These are phyloP conservation scores for Lumnitzera littorea DNA, from an alignment of 345 rosid genomes.

Conservation along the genomic window DNA sequence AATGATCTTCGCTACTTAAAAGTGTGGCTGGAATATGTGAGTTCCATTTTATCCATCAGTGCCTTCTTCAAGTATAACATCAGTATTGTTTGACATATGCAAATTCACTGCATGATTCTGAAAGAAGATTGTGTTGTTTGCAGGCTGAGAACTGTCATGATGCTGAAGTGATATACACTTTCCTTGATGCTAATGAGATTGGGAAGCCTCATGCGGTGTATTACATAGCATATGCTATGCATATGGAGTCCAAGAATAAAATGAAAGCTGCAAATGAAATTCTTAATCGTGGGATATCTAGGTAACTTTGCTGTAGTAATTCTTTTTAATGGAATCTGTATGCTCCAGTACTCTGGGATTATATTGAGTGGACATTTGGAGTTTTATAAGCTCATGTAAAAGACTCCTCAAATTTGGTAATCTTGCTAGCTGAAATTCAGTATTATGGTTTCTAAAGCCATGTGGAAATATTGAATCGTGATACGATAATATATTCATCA, in stretches of 20 bases:
- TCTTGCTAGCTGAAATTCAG: too few species aligned
- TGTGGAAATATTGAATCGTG: too few species aligned
- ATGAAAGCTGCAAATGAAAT: slow-evolving; percentile 72
- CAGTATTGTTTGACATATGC: neutral
- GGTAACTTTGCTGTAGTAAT: slow-evolving; percentile 25
- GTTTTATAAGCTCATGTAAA: too few species aligned
- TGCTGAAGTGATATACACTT: slow-evolving; percentile 67
- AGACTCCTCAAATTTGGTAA: too few species aligned
- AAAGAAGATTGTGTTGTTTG: slow-evolving; percentile 5
- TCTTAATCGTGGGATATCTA: slow-evolving; percentile 60
- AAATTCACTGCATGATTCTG: neutral
- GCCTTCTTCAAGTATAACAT: neutral
- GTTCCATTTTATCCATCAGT: slow-evolving; percentile 10
- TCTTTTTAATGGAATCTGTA: neutral
- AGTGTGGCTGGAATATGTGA: slow-evolving; percentile 95
- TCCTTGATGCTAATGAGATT: slow-evolving; percentile 76
- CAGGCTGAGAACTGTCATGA: slow-evolving; percentile 84
- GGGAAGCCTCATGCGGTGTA: slow-evolving; percentile 52
- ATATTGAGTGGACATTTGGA: too few species aligned
- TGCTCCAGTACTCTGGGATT: neutral
- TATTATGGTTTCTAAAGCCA: too few species aligned
- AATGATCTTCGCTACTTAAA: slow-evolving; percentile 92
- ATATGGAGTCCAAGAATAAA: slow-evolving; percentile 71
- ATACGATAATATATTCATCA: too few species aligned
- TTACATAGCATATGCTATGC: slow-evolving; percentile 62